Conservation (phyloP, 345 rosid species). For the Acer campestre region DNA sequence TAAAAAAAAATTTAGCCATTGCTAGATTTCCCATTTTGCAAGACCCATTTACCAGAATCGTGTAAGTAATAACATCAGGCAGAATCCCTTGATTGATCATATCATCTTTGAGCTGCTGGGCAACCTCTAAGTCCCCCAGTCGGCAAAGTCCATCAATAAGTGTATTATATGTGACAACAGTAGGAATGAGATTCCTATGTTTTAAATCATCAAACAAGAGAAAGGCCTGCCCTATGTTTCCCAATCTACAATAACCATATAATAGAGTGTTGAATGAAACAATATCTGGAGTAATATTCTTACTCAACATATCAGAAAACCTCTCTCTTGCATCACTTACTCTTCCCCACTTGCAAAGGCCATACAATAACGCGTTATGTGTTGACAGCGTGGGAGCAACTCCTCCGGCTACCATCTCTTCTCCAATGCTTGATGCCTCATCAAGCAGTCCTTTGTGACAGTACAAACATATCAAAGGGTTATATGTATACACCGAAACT, state of each 20-base stretch:
- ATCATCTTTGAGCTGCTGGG: conserved; percentile 59
- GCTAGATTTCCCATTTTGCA: conserved; percentile 53
- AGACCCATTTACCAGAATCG: conserved; percentile 60
- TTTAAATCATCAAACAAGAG: conserved; percentile 61
- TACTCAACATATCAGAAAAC: conserved; percentile 45
- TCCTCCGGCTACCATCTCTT: conserved; percentile 55
- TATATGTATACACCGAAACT: conserved; percentile 53
- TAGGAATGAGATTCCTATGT: conserved; percentile 41
- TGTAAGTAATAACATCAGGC: conserved; percentile 70
- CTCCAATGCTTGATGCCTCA: conserved; percentile 51
- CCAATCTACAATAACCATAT: conserved; percentile 57
- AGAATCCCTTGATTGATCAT: conserved; percentile 49
- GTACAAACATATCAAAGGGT: conserved; percentile 60
- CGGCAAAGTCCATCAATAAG: conserved; percentile 71
- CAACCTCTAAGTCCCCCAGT: conserved; percentile 52
- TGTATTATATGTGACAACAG: conserved; percentile 60
- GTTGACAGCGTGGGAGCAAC: conserved; percentile 43
- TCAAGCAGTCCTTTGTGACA: conserved; percentile 52
- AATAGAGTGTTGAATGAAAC: conserved; percentile 70
- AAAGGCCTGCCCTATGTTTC: conserved; percentile 60
- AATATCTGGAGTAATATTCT: conserved; percentile 51
- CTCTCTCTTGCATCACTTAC: conserved; percentile 49
- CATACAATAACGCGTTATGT: conserved; percentile 50
- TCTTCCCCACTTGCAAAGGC: conserved; percentile 55
- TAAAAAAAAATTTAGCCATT: conserved; percentile 46